phyloP scores from a whole-genome alignment of 73 alveolate genomes.

The Breviolum minutum region DNA sequence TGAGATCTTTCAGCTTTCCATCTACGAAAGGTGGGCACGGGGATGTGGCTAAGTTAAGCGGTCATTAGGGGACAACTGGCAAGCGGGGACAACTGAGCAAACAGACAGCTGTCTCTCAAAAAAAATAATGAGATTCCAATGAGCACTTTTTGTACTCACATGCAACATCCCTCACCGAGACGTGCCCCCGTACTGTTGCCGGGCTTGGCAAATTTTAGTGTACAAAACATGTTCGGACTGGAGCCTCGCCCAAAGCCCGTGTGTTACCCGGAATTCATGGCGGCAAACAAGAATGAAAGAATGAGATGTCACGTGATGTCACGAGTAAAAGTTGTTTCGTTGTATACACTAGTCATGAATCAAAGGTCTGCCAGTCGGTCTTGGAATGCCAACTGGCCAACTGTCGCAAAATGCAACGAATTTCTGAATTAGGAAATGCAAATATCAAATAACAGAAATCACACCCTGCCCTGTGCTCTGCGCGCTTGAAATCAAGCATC shows the following conservation, averaged over 20 bases:
- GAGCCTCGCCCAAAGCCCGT: constrained; percentile 55
- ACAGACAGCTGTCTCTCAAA: no score
- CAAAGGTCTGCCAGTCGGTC: not conserved
- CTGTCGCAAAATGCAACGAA: not conserved
- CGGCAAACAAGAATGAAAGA: not conserved
- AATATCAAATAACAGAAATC: not conserved
- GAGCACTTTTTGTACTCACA: not conserved
- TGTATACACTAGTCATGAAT: not conserved
- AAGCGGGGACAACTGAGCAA: not conserved
- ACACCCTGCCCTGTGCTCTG: not conserved
- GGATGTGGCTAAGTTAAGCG: not conserved
- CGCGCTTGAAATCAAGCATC: constrained; percentile 16
- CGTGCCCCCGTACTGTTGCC: constrained; percentile 48
- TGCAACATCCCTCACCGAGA: not conserved
- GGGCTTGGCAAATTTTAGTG: constrained; percentile 1
- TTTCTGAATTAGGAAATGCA: not conserved
- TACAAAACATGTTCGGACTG: not conserved
- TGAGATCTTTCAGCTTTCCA: not conserved
- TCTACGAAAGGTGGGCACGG: not conserved
- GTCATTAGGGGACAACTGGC: not conserved
- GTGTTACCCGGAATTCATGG: not conserved
- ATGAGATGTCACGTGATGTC: not conserved
- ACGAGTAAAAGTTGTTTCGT: not conserved
- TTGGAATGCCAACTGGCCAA: not conserved
- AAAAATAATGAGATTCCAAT: no score